Base-by-base conservation (phyloP, 78 protist species). In the Polysphondylium violaceum region DNA sequence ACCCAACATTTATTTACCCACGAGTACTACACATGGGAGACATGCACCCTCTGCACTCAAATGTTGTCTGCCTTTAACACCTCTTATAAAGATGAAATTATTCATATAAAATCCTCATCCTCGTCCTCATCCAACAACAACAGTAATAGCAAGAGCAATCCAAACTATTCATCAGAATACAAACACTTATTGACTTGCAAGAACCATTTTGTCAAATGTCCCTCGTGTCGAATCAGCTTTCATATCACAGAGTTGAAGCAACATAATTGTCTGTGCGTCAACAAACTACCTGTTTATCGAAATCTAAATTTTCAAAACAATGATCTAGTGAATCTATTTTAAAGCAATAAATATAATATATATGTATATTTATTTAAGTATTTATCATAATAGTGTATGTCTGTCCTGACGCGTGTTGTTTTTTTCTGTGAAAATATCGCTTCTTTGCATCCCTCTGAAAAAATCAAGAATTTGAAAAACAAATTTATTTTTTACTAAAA, bases 191-290 rank as follows among this genome's bases (percentile, higher is more conserved):
- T 23, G 19, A 56, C 19, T 36, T 72, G 78, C 51, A 43, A 43
- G 33, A 72, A 72, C 51, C 78, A 72, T 31, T 29, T 21, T 27
- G 33, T 72, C 19, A 44, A 72, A 50, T 72, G 78, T 72, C 78
- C 23, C 25, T 72, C 64, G 16, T 72, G 78, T 51, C 44, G 51
- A 68, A 43, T 14, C 14, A 41, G 60, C 5, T 21, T 68, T 0
- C 53, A 68, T 43, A 36, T 41, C 6, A 17, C 27, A 68, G 76
- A 68, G 43, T 68, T 68, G 43, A 8, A n/a, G 14, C 16, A 27
- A 17, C 76, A 68, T 29, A 68, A 43, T 25, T 68, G 76, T 31
- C 17, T 21, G 7, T 16, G 7, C 11, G 31, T 2, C 0, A n/a
- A 44, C 17, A 36, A 36, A 11, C 21, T 36, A 17, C 73, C 73